Base-by-base conservation (phyloP, 176 grass and related monocot genomes). In the Calamus simplicifolius region DNA sequence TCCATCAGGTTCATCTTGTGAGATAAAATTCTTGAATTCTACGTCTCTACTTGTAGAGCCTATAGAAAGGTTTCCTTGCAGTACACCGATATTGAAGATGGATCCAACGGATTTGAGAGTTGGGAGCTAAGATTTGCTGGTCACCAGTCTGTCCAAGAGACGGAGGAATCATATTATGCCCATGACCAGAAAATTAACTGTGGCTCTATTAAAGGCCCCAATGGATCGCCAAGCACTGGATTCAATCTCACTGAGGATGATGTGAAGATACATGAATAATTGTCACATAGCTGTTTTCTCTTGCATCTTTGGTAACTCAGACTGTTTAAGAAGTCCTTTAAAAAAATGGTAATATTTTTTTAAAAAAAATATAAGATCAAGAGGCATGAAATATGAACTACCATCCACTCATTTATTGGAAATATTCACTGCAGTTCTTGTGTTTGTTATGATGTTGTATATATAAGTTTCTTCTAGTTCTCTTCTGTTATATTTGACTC, bases 291-390 rank as follows among this genome's bases (percentile, higher is more conserved):
- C 83, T 69, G 84, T 98, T 19, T 92, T 88, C 52, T 98, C 94
- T 29, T 98, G 94, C 67, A 98, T 98, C 58, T 98, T 98, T 86
- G 94, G 88, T 73, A 93, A 98, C 58, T 98, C 88, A 49, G 88
- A 98, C 83, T 88, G 85, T 71, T 52, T 98, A 67, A 98, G 88
- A 68, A 74, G 85, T 72, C 94, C 94, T 71, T 98, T 89, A 68
- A 66, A 79, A 98, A 98, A 85, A 98, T 79, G 69, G 94, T 98
- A 93, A 27, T 56, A 6, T 18, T 52, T 55, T 38, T 68, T 12
- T 12, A 43, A 35, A 43, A 43, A 43, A 23, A 23, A 0, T 23
- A 43, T 43, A 43, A 43, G 12, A 12, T 43, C 1, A 43, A 43
- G 35, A 43, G 35, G 35, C 35, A 43, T 43, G 35, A 43, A 13